Percentiles rank a stretch among this genome's conserved stretches.
phyloP scores from a whole-genome alignment of 2,329 filamentous ascomycete species.

The Venturia pyrina region DNA sequence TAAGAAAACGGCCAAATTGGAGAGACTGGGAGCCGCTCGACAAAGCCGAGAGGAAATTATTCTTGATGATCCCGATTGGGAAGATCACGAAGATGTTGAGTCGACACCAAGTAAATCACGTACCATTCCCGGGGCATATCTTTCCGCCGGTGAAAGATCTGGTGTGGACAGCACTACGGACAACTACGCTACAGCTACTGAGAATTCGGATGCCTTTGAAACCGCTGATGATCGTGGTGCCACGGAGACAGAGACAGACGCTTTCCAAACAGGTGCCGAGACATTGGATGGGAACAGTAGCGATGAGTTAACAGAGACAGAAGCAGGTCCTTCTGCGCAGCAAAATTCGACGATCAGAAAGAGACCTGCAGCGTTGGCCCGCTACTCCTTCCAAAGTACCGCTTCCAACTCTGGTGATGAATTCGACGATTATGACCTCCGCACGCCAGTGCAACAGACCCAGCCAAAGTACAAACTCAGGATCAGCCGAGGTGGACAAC shows the following conservation, averaged over 20 bases:
- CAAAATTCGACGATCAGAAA: conserved; percentile 6
- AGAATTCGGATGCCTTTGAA: conserved; percentile 56
- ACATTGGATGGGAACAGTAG: conserved; percentile 58
- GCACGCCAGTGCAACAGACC: conserved; percentile 54
- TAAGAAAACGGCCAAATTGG: conserved; percentile 68
- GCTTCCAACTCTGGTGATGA: conserved; percentile 79
- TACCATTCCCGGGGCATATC: conserved; percentile 18
- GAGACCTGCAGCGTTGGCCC: conserved; percentile 27
- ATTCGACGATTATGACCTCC: conserved; percentile 48
- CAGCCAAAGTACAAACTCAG: conserved; percentile 63
- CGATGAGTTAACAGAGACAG: conserved; percentile 79
- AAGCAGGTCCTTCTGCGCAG: conserved; percentile 35
- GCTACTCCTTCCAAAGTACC: conserved; percentile 71
- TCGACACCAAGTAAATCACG: conserved; percentile 42
- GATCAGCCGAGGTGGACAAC: conserved; percentile 51
- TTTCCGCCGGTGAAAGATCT: conserved; percentile 24
- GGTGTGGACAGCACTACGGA: conserved; percentile 45
- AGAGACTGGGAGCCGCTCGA: conserved; percentile 64
- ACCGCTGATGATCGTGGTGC: conserved; percentile 72
- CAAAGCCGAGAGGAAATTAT: conserved; percentile 69
- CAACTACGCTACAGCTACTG: conserved; percentile 72
- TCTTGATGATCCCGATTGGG: conserved; percentile 77
- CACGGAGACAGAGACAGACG: conserved; percentile 74
- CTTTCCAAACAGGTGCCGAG: conserved; percentile 89
- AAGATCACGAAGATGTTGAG: conserved; percentile 59